Percentiles rank a stretch among this genome's conserved stretches.
Evolutionary conservation across 73 alveolate species (phyloP).

Genomic region (Stentor roeselii): DNA sequence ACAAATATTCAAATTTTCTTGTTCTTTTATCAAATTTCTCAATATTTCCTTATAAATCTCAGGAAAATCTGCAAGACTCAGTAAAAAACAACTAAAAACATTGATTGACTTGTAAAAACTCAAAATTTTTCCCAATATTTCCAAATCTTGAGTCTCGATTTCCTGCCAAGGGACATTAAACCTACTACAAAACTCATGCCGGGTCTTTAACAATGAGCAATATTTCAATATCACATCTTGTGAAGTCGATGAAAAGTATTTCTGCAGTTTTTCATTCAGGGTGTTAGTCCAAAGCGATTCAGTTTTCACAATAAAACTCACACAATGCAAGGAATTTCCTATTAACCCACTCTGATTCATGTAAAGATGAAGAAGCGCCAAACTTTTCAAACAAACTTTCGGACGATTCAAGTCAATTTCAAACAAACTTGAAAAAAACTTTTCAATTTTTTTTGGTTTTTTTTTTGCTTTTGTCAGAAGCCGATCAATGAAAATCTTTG

Average conservation of each 20-base stretch:
- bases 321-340: neutral
- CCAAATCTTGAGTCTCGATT: neutral
- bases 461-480: neutral
- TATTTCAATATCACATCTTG: too few relatives aligned
- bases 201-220: too few relatives aligned
- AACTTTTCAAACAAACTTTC: neutral
- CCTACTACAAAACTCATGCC: neutral
- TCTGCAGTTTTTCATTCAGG: neutral
- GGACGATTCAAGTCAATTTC: neutral
- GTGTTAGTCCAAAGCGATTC: neutral
- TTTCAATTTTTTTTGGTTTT: neutral
- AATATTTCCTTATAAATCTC: neutral
- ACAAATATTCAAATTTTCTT: too few relatives aligned
- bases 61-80: neutral
- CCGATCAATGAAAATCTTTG: neutral
- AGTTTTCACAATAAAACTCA: neutral
- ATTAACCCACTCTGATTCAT: neutral
- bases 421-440: neutral
- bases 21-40: neutral
- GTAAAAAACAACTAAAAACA: too few relatives aligned
- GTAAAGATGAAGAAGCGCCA: neutral
- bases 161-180: neutral
- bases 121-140: neutral
- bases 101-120: neutral
- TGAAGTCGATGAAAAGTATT: neutral